Evolutionary conservation across 139 green algal species (phyloP).

Genomic region (Ulvella scutata): DNA sequence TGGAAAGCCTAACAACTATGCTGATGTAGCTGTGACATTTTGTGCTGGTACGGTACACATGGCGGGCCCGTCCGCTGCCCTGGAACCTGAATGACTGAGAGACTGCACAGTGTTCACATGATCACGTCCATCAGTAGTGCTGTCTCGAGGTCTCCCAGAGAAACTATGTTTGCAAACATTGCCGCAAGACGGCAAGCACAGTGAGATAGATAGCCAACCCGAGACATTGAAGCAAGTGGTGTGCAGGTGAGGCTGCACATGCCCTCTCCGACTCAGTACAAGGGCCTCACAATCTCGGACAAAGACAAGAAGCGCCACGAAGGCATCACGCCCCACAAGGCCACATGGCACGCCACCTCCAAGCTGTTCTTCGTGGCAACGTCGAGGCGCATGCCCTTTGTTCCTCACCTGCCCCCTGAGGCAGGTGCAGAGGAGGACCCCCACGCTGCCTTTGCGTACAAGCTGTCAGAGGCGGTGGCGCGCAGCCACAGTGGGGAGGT

Average conservation of each 20-base stretch:
- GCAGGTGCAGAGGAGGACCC: background rate
- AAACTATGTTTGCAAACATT: too few relatives aligned
- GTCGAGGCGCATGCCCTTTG: background rate
- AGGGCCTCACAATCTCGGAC: constrained; percentile 1
- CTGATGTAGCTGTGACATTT: too few relatives aligned
- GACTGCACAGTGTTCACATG: too few relatives aligned
- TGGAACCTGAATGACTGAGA: too few relatives aligned
- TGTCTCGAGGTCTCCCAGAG: too few relatives aligned
- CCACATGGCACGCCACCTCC: background rate
- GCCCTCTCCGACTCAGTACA: background rate
- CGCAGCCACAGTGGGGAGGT: background rate
- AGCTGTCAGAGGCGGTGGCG: background rate
- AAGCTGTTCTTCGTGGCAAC: background rate
- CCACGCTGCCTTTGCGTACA: constrained; percentile 3
- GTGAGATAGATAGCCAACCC: too few relatives aligned
- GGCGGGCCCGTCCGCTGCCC: too few relatives aligned
- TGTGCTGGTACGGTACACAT: too few relatives aligned
- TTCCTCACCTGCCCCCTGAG: background rate
- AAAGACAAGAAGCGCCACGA: background rate
- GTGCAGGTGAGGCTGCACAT: background rate
- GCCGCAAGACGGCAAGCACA: too few relatives aligned
- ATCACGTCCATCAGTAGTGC: too few relatives aligned
- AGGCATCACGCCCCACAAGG: background rate
- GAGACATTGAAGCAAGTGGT: too few relatives aligned
- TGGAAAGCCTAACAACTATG: too few relatives aligned